phyloP scores from a whole-genome alignment of 495 filamentous ascomycete species.

The Penicillium manginii region DNA sequence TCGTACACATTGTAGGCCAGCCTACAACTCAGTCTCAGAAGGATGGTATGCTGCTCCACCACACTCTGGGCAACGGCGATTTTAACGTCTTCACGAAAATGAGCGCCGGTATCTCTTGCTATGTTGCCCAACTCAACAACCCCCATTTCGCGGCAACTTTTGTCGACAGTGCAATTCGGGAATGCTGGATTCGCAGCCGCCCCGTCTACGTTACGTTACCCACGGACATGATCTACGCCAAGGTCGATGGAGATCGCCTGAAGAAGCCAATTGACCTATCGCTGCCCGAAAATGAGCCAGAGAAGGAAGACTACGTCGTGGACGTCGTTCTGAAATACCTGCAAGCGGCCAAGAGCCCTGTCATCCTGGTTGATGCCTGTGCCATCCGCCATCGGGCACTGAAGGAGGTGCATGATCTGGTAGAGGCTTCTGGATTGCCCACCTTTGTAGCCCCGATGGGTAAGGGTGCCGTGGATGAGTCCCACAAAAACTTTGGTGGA shows the following conservation, averaged over 20 bases:
- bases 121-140: constrained; percentile 69
- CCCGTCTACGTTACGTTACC: constrained; percentile 88
- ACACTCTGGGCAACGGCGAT: constrained; percentile 91
- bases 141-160: constrained; percentile 67
- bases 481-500: constrained; percentile 73
- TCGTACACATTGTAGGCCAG: constrained; percentile 69
- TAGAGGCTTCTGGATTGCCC: constrained; percentile 75
- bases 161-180: constrained; percentile 78
- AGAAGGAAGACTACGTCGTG: constrained; percentile 83
- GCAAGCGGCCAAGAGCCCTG: constrained; percentile 71
- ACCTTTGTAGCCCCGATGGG: constrained; percentile 92
- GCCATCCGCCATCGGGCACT: constrained; percentile 79
- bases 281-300: constrained; percentile 65
- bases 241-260: constrained; percentile 74
- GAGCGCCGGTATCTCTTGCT: constrained; percentile 71
- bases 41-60: constrained; percentile 75
- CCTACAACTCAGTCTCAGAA: constrained; percentile 54
- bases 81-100: constrained; percentile 86
- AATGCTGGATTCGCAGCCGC: constrained; percentile 75
- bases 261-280: constrained; percentile 69
- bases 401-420: constrained; percentile 75
- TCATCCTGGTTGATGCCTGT: constrained; percentile 91
- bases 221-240: constrained; percentile 80
- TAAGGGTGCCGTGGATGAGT: constrained; percentile 85
- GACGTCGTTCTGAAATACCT: constrained; percentile 78